phyloP scores from a whole-genome alignment of 2,329 filamentous ascomycete species.

The Lanzia echinophila region DNA sequence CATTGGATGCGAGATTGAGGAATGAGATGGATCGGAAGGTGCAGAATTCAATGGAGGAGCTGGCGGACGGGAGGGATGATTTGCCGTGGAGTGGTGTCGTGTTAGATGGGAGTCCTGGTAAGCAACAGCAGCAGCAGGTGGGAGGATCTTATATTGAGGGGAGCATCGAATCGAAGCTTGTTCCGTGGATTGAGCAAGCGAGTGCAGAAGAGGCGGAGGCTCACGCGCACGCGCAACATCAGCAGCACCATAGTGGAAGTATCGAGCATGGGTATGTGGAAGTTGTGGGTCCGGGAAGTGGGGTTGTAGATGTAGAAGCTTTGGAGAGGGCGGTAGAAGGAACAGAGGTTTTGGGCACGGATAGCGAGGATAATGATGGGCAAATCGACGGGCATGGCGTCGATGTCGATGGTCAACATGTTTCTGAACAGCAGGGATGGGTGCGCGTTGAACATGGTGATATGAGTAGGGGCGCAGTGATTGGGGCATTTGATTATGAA shows the following conservation, averaged over 20 bases:
- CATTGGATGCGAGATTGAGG: background rate
- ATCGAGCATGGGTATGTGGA: background rate
- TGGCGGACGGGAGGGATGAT: background rate
- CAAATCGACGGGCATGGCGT: background rate
- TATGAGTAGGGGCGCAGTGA: background rate
- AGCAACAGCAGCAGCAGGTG: background rate
- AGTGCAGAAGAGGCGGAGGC: conserved; percentile 5
- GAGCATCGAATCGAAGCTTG: conserved; percentile 5
- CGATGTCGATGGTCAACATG: background rate
- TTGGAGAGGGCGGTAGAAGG: background rate
- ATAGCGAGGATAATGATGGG: background rate
- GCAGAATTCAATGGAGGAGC: background rate
- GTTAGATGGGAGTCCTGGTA: background rate
- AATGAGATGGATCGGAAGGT: background rate
- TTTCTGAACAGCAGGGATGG: background rate
- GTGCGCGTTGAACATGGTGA: background rate
- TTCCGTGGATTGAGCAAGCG: conserved; percentile 9
- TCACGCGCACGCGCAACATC: conserved; percentile 1
- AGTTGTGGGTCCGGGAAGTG: background rate
- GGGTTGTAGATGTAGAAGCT: background rate
- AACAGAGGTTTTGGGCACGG: background rate
- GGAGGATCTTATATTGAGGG: conserved; percentile 5
- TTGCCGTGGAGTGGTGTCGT: conserved; percentile 5
- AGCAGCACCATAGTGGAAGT: background rate
- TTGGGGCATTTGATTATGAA: background rate